These are phyloP conservation scores for Dillenia suffruticosa DNA, from an alignment of 164 flowering plant genomes.

Conservation along the genomic window DNA sequence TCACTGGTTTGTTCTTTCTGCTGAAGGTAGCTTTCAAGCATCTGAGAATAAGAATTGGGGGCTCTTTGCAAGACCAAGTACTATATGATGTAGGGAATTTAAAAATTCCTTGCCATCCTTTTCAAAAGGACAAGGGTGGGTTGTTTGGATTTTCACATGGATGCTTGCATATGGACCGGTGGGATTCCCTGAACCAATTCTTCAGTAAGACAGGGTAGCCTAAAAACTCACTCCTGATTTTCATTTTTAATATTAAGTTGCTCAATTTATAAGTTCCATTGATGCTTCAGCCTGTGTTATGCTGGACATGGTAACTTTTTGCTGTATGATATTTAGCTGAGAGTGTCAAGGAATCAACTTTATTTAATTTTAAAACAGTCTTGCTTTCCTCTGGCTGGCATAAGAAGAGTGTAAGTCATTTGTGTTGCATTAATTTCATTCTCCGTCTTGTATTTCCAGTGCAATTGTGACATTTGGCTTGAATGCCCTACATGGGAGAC, in stretches of 20 bases:
- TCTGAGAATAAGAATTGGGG: constrained; percentile 84
- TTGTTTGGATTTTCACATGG: constrained; percentile 86
- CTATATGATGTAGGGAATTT: constrained; percentile 54
- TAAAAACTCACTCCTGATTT: too few species aligned
- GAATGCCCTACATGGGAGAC: constrained; percentile 87
- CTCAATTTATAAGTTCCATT: too few species aligned
- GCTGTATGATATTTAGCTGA: too few species aligned
- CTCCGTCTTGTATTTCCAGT: constrained; percentile 33
- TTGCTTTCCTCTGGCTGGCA: too few species aligned
- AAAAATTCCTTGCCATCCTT: constrained; percentile 58
- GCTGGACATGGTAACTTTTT: too few species aligned
- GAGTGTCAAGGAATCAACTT: too few species aligned
- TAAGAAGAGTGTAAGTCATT: too few species aligned
- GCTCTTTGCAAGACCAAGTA: constrained; percentile 89
- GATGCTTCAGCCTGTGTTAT: too few species aligned
- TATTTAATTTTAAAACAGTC: too few species aligned
- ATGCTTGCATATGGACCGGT: constrained; percentile 65
- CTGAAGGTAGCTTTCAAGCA: constrained; percentile 56
- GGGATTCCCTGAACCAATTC: constrained; percentile 79
- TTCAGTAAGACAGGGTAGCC: constrained; percentile 66
- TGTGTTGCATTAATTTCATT: too few species aligned
- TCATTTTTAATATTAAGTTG: too few species aligned
- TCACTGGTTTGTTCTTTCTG: constrained; percentile 1
- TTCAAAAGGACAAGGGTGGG: constrained; percentile 44
- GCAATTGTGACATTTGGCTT: constrained; percentile 78